Base-by-base conservation (phyloP, 805 yeast genomes). In the Cyberlindnera lachancei region DNA sequence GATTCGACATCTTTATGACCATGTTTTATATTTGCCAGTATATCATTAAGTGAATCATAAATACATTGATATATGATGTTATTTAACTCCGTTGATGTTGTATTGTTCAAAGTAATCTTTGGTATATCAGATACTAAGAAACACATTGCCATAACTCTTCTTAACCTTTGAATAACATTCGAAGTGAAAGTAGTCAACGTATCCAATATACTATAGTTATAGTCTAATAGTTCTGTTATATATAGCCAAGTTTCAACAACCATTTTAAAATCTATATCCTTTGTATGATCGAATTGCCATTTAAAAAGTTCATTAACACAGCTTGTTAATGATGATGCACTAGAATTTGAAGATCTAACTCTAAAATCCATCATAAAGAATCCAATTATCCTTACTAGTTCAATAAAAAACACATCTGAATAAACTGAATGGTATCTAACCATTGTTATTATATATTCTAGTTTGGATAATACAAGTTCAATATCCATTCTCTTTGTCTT, bases 331-430 rank as follows among this genome's bases (percentile, higher is more conserved):
- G 10, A 11, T 23, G 10, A 11, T n/a, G 11, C 7, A 18, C 11
- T 12, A 6, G 14, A 15, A 11, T 17, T 14, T 3, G 25, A 20
- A 18, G 27, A 23, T 13, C 13, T 7, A 12, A 40, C 34, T 14
- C 40, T 27, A 4, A 31, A 19, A 16, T 40, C 44, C 41, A 40
- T 40, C 33, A 40, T 34, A 1, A 35, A 6, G 29, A 19, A 30
- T 3, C 41, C 44, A 18, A 40, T 5, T 2, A 30, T 18, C 11
- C 16, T 10, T 2, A 36, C 28, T 20, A 30, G 15, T 5, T 10
- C 4, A 9, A 24, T n/a, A 4, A 29, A 32, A 2, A 24, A 7
- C 6, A 18, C 17, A 4, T 27, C 23, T 10, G 22, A 22, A 22
- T 9, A 25, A 15, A 30, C 3, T 18, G 13, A 4, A 26, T 23